A percentile compares a stretch with the other conserved stretches of the same genome.
phyloP scores from a whole-genome alignment of 768 basidiomycete genomes.

The Pluteus cervinus region DNA sequence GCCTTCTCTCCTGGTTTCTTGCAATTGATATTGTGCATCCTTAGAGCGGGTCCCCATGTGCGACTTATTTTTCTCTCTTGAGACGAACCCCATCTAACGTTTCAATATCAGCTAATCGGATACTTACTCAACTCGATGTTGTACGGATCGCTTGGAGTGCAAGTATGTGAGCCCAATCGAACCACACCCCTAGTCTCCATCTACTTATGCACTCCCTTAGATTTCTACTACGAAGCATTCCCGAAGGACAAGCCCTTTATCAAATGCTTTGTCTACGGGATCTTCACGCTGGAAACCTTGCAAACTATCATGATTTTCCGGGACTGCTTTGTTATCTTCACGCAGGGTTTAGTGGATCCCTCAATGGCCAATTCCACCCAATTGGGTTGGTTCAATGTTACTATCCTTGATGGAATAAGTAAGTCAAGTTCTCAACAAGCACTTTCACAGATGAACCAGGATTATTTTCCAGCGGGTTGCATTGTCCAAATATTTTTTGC shows the following conservation, averaged over 20 bases:
- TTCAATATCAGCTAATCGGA: slow-evolving; percentile 16
- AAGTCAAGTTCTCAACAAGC: too few relatives aligned
- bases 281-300: slow-evolving; percentile 10
- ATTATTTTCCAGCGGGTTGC: too few relatives aligned
- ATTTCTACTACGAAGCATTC: slow-evolving; percentile 19
- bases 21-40: too few relatives aligned
- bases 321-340: slow-evolving; percentile 15
- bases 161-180: slow-evolving; percentile 14
- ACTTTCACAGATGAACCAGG: too few relatives aligned
- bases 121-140: slow-evolving; percentile 15
- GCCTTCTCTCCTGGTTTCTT: too few relatives aligned
- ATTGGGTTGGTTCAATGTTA: too few relatives aligned
- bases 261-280: slow-evolving; percentile 11
- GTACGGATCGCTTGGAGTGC: slow-evolving; percentile 14
- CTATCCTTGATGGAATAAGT: too few relatives aligned
- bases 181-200: not conserved
- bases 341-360: slow-evolving; percentile 14
- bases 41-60: too few relatives aligned
- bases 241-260: slow-evolving; percentile 10
- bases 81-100: too few relatives aligned
- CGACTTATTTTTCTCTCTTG: too few relatives aligned
- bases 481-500: too few relatives aligned
- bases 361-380: too few relatives aligned
- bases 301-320: slow-evolving; percentile 14
- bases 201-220: slow-evolving; percentile 6